phyloP scores from a whole-genome alignment of 371 early-diverging fungal genomes.

The Mucor circinelloides region DNA sequence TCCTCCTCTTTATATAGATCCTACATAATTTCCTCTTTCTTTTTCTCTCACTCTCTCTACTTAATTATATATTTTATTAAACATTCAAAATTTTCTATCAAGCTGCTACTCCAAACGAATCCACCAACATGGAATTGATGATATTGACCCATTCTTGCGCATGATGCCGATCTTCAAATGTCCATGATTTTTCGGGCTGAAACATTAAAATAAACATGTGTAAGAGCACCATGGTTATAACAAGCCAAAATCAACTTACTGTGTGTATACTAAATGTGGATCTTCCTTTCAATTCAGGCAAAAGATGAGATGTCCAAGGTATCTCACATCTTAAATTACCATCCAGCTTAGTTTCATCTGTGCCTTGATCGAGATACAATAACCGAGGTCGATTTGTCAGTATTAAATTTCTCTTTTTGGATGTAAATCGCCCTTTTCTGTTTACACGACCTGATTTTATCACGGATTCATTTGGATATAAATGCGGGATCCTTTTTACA shows the following conservation, averaged over 20 bases:
- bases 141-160: slow-evolving; percentile 61
- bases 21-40: neutral
- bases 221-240: neutral
- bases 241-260: slow-evolving; percentile 32
- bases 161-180: slow-evolving; percentile 59
- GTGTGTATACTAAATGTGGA: slow-evolving; percentile 67
- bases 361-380: slow-evolving; percentile 66
- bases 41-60: neutral
- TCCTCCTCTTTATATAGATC: neutral
- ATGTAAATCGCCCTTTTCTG: slow-evolving; percentile 60
- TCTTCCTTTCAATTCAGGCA: slow-evolving; percentile 61
- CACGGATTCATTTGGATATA: slow-evolving; percentile 67
- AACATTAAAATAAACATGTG: neutral
- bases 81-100: neutral
- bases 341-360: slow-evolving; percentile 36
- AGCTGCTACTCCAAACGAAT: slow-evolving; percentile 51
- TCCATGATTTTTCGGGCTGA: slow-evolving; percentile 61
- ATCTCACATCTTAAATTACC: slow-evolving; percentile 57
- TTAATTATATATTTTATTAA: slow-evolving; percentile 1
- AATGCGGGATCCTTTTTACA: slow-evolving; percentile 43
- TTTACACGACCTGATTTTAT: slow-evolving; percentile 60
- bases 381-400: slow-evolving; percentile 75
- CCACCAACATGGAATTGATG: slow-evolving; percentile 53
- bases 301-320: slow-evolving; percentile 50
- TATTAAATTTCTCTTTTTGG: slow-evolving; percentile 64